Percentiles rank a stretch among this genome's conserved stretches.
Evolutionary conservation across 257 asterid species (phyloP).

Genomic region (Jaltomata sinuosa): DNA sequence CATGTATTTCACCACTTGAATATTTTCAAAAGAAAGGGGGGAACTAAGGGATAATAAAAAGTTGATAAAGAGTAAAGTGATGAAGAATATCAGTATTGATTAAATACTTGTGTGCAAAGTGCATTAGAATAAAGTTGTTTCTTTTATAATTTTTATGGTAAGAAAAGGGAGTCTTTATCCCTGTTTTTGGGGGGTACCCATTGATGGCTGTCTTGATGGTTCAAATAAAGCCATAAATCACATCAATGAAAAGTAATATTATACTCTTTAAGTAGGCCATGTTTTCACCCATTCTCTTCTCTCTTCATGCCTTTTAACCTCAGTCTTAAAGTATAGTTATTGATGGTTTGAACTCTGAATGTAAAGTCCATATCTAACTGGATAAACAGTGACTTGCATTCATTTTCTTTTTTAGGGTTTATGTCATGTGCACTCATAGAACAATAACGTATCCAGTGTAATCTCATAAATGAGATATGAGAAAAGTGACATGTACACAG

Average conservation of each 20-base stretch:
- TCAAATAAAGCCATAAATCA: conserved; percentile 49
- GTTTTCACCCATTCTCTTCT: not conserved
- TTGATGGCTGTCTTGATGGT: conserved; percentile 33
- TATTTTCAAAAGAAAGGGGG: not conserved
- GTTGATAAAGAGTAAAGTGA: conserved; percentile 8
- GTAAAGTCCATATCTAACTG: not conserved
- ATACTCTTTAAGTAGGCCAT: conserved; percentile 5
- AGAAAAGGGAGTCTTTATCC: conserved; percentile 13
- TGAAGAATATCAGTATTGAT: not conserved
- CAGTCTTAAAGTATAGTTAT: conserved; percentile 13
- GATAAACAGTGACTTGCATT: not conserved
- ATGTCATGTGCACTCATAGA: not conserved
- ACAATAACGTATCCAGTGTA: no score
- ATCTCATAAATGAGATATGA: no score
- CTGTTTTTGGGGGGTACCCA: conserved; percentile 22
- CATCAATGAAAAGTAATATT: conserved; percentile 57
- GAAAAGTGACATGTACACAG: no score
- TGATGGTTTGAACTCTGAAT: conserved; percentile 24
- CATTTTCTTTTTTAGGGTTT: not conserved
- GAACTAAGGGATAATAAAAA: not conserved
- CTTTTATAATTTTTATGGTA: not conserved
- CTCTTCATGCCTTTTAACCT: conserved; percentile 15
- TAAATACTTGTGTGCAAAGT: not conserved
- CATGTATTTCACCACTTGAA: conserved; percentile 1
- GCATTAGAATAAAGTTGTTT: not conserved